Percentiles rank a stretch among this genome's conserved stretches.
phyloP scores from a whole-genome alignment of 2,329 filamentous ascomycete species.

The Colletotrichum higginsianum region DNA sequence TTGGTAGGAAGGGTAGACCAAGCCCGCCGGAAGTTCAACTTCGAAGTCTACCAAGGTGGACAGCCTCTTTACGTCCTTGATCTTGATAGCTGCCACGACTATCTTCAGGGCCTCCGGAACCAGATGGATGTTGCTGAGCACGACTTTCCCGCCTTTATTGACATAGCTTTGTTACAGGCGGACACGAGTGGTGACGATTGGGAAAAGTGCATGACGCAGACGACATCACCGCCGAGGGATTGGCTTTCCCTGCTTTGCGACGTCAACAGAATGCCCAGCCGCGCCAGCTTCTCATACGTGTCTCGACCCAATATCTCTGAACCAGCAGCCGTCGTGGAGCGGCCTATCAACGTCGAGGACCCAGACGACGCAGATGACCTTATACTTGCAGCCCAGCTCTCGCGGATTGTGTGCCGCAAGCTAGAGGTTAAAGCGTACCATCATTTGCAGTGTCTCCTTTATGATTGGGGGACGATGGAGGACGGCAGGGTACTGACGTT shows the following conservation, averaged over 20 bases:
- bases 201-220: constrained; percentile 58
- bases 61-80: constrained; percentile 58
- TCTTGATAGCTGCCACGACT: constrained; percentile 57
- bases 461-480: constrained; percentile 13
- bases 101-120: constrained; percentile 54
- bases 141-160: constrained; percentile 59
- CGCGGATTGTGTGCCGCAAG: constrained; percentile 61
- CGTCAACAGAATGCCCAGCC: constrained; percentile 62
- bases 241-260: constrained; percentile 56
- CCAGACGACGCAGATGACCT: constrained; percentile 55
- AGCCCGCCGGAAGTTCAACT: constrained; percentile 58
- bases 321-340: constrained; percentile 43
- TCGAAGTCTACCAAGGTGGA: constrained; percentile 58
- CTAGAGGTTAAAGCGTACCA: constrained; percentile 61
- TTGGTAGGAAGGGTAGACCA: constrained; percentile 54
- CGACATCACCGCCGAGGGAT: constrained; percentile 50
- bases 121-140: constrained; percentile 54
- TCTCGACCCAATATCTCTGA: constrained; percentile 30
- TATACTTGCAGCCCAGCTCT: constrained; percentile 59
- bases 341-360: constrained; percentile 55
- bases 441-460: constrained; percentile 54
- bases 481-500: constrained; percentile 49
- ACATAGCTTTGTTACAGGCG: constrained; percentile 53
- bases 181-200: constrained; percentile 45
- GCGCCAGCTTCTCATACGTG: constrained; percentile 58